Evolutionary conservation across 2,329 filamentous ascomycete species (phyloP).

Genomic region (Xylariaceae sp.): DNA sequence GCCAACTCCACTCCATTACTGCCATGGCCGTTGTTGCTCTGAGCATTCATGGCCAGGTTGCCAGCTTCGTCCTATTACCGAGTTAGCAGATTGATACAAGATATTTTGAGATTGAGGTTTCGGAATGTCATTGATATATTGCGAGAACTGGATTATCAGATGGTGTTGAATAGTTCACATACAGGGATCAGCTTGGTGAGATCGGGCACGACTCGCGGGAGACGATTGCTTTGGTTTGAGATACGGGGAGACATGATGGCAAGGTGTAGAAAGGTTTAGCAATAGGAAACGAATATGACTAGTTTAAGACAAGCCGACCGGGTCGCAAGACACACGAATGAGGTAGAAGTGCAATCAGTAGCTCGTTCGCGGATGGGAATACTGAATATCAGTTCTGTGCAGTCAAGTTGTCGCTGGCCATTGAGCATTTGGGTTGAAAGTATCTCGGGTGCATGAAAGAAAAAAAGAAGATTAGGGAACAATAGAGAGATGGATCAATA

Average conservation of each 20-base stretch:
- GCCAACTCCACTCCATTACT: background rate
- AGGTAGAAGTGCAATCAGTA: background rate
- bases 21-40: conserved; percentile 14
- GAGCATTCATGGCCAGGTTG: conserved; percentile 3
- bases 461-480: conserved; percentile 16
- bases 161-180: conserved; percentile 1
- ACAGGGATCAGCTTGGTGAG: conserved; percentile 20
- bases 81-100: conserved; percentile 6
- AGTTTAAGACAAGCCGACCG: no score
- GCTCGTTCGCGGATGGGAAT: background rate
- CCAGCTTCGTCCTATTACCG: conserved; percentile 8
- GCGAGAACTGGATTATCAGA: background rate
- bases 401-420: background rate
- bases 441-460: background rate
- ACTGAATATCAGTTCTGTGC: background rate
- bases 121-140: background rate
- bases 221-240: conserved; percentile 20
- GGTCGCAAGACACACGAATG: background rate
- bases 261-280: background rate
- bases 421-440: background rate
- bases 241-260: conserved; percentile 18
- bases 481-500: background rate
- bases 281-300: background rate
- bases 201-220: conserved; percentile 18
- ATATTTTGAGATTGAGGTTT: background rate